Base-by-base conservation (phyloP, 768 basidiomycete species). In the Atractiella rhizophila region DNA sequence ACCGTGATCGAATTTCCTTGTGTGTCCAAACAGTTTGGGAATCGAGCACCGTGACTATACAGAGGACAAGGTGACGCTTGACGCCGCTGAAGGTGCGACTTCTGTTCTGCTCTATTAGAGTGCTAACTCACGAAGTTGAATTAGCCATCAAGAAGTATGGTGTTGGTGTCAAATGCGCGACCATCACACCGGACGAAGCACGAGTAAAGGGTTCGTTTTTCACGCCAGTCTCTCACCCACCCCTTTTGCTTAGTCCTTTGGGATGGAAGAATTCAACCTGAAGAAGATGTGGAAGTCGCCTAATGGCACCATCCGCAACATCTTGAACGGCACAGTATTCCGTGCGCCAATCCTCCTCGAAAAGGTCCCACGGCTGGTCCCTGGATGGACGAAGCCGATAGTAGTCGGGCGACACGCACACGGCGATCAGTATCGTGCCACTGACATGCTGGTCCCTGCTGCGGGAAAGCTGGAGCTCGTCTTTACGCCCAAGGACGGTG, bases 371-470 rank as follows among this genome's bases (percentile, higher is more conserved):
- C 77, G 76, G 56, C 82, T 86, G 7, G 68, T 96, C 29, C 91
- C 91, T 28, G 88, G 91, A 28, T 98, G 91, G 91, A 67, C 71
- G 40, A 85, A 94, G 54, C 86, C 91, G 33, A 98, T 98, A 55
- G 66, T 82, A 43, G 91, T 94, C 46, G 88, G 88, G 21, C 73
- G 88, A 52, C 91, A 96, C 59, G 91, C 91, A 8, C 86, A 86
- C 53, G 91, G 91, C 53, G 88, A 96, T 62, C 85, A 86, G 63
- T 96, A 94, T 59, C 77, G 81, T 37, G 74, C 82, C 12, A 94
- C 88, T 21, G 91, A 96, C 60, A 76, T 80, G 48, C 64, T 96
- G 43, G 79, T 74, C 21, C 79, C 80, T 3, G 86, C 80, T 15
- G 70, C 86, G 2, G 91, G 91, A 33, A 96, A 85, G 60, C 67